Evolutionary conservation across 2,329 filamentous ascomycete species (phyloP).

Genomic region (Ophiostoma sp.): DNA sequence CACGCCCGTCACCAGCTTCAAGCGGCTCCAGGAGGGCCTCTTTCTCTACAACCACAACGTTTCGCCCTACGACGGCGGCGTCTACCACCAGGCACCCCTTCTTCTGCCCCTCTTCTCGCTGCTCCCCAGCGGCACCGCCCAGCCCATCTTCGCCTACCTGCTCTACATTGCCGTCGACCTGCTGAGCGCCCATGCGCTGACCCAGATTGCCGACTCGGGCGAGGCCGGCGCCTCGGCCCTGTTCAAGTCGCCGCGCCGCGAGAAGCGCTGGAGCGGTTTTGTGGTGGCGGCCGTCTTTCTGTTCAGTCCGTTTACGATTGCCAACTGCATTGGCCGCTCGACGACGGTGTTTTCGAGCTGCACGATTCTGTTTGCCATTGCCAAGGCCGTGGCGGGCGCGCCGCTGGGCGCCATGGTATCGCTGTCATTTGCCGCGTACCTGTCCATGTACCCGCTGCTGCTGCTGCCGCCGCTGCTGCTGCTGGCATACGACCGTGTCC

Average conservation of each 20-base stretch:
- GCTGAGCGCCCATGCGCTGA: slow-evolving; percentile 72
- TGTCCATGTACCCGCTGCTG: slow-evolving; percentile 86
- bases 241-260: slow-evolving; percentile 72
- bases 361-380: slow-evolving; percentile 77
- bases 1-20: slow-evolving; percentile 96
- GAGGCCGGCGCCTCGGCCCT: slow-evolving; percentile 68
- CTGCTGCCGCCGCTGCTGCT: slow-evolving; percentile 77
- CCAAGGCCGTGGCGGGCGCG: slow-evolving; percentile 70
- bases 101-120: slow-evolving; percentile 88
- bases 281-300: slow-evolving; percentile 82
- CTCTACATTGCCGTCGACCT: slow-evolving; percentile 80
- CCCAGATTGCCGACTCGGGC: slow-evolving; percentile 73
- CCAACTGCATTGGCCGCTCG: slow-evolving; percentile 83
- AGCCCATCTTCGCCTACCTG: slow-evolving; percentile 69
- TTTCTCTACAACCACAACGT: slow-evolving; percentile 96
- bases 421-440: slow-evolving; percentile 79
- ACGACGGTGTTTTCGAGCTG: slow-evolving; percentile 85
- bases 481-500: slow-evolving; percentile 65
- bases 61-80: slow-evolving; percentile 93
- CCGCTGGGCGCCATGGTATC: slow-evolving; percentile 74
- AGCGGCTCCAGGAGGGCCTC: slow-evolving; percentile 93
- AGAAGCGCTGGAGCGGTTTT: slow-evolving; percentile 67
- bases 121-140: slow-evolving; percentile 62
- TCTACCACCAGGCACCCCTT: slow-evolving; percentile 75
- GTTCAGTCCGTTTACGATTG: slow-evolving; percentile 90